A percentile compares a stretch with the other conserved stretches of the same genome.
These are phyloP conservation scores for Venturia carpophila DNA, from an alignment of 2,329 filamentous ascomycete species.

Conservation along the genomic window DNA sequence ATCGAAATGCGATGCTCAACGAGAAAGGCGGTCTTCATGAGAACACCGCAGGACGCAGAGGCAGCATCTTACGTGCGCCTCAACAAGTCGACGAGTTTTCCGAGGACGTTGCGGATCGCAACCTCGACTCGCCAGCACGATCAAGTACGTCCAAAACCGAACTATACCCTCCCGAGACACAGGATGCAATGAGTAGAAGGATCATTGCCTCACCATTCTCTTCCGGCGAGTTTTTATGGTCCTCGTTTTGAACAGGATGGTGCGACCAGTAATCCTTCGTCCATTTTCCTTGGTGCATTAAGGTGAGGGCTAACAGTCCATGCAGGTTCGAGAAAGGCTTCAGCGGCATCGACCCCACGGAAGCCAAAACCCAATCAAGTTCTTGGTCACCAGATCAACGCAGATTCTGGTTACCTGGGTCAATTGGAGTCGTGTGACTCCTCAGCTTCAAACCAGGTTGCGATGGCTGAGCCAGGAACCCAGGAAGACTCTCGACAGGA, in stretches of 20 bases:
- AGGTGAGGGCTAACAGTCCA: background rate
- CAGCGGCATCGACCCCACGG: background rate
- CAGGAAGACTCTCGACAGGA: background rate
- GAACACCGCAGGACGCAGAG: background rate
- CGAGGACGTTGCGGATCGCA: background rate
- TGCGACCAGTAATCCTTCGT: background rate
- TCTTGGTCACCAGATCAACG: background rate
- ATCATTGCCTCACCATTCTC: background rate
- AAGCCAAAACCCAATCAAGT: background rate
- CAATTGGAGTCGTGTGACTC: background rate
- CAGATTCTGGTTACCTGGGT: background rate
- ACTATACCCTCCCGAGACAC: background rate
- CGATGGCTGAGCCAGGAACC: background rate
- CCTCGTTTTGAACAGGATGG: slow-evolving; percentile 1
- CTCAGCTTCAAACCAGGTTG: background rate
- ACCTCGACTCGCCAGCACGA: background rate
- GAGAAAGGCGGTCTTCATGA: background rate
- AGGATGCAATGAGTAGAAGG: background rate
- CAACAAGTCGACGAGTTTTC: slow-evolving; percentile 4
- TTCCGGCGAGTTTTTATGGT: background rate
- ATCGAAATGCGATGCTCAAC: slow-evolving; percentile 22
- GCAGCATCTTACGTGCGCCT: background rate
- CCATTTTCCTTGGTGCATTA: background rate
- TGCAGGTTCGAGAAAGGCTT: background rate
- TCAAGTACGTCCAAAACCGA: background rate